These are phyloP conservation scores for Blastobotrys raffinosifermentans DNA, from an alignment of 1,139 yeast genomes.

Conservation along the genomic window DNA sequence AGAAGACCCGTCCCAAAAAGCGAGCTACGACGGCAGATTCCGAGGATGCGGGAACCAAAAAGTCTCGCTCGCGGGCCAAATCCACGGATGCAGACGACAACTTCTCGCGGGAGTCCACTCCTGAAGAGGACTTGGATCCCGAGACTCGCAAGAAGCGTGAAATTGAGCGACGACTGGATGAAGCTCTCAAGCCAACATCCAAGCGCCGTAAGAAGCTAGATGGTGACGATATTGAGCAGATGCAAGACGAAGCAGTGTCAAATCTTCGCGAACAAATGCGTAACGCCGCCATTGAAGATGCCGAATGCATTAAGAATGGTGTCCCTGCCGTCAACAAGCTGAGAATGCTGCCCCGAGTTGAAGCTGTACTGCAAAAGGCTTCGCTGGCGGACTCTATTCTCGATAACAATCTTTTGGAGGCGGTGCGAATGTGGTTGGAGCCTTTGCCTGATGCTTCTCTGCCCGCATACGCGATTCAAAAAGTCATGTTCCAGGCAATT, in stretches of 20 bases:
- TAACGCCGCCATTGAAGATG: conserved; percentile 85
- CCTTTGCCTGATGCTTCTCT: conserved; percentile 97
- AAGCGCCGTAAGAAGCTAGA: conserved; percentile 50
- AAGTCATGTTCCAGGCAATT: conserved; percentile 70
- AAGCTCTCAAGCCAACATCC: conserved; percentile 56
- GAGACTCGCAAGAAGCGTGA: conserved; percentile 59
- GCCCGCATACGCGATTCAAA: conserved; percentile 95
- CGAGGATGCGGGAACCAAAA: conserved; percentile 13
- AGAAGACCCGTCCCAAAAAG: conserved; percentile 11
- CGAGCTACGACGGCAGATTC: conserved; percentile 5
- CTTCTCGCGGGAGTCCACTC: conserved; percentile 14
- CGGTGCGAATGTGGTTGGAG: conserved; percentile 94
- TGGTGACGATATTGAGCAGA: conserved; percentile 88
- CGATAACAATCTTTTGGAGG: conserved; percentile 89
- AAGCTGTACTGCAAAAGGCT: conserved; percentile 68
- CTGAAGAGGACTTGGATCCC: conserved; percentile 34
- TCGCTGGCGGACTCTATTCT: conserved; percentile 82
- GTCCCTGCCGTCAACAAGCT: conserved; percentile 83
- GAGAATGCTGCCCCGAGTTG: conserved; percentile 73
- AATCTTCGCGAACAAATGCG: conserved; percentile 85
- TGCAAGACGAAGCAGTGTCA: conserved; percentile 88
- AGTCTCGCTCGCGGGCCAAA: not conserved
- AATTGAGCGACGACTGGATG: conserved; percentile 75
- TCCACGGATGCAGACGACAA: conserved; percentile 18
- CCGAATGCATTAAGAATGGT: conserved; percentile 62